These are phyloP conservation scores for Trichoderma pleuroti DNA, from an alignment of 2,329 filamentous ascomycete species.

Conservation along the genomic window DNA sequence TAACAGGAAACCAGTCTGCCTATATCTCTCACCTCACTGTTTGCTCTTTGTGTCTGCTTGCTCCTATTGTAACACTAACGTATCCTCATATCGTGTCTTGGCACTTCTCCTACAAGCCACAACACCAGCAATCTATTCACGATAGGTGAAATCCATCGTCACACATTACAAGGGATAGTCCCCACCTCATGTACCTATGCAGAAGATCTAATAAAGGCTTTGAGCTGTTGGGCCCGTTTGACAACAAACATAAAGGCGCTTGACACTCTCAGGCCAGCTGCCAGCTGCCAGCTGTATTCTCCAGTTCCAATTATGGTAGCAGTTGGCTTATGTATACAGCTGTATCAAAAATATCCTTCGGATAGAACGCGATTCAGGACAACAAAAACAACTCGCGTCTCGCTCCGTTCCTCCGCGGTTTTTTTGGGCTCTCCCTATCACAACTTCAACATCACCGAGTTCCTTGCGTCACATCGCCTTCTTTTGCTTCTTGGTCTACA, in stretches of 20 bases:
- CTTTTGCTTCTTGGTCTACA: neutral
- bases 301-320: neutral
- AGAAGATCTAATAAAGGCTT: too few relatives aligned
- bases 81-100: neutral
- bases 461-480: neutral
- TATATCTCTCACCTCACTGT: neutral
- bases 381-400: neutral
- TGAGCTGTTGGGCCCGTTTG: neutral
- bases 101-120: neutral
- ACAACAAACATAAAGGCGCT: neutral
- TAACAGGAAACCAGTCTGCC: neutral
- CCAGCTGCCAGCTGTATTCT: neutral
- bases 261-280: neutral
- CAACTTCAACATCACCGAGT: neutral
- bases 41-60: neutral
- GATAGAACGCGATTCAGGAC: neutral
- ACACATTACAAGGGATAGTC: neutral
- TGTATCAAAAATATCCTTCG: neutral
- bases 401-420: neutral
- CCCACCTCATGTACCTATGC: too few relatives aligned
- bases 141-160: neutral
- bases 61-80: neutral
- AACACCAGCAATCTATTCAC: neutral
- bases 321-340: neutral
- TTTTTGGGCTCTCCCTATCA: neutral